Evolutionary conservation across 2,329 filamentous ascomycete genomes (phyloP).

Genomic region (Cladosporium cucumerinum): DNA sequence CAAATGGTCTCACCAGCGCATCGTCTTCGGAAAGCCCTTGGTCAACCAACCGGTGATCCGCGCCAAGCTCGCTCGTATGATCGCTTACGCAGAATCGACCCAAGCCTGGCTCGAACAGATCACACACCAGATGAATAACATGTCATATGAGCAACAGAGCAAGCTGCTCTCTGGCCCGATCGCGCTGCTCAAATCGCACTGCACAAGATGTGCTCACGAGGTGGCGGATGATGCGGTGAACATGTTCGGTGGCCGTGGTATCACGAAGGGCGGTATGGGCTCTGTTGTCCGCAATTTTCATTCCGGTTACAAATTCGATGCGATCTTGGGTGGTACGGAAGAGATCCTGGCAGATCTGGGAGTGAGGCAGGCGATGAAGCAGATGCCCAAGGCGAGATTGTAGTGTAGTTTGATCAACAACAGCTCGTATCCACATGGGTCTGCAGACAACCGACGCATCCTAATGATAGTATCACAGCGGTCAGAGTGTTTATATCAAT

Average conservation of each 20-base stretch:
- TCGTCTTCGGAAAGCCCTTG: conserved; percentile 78
- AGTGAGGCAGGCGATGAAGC: conserved; percentile 77
- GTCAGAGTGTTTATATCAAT: no score
- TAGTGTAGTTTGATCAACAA: conserved; percentile 37
- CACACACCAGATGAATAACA: conserved; percentile 83
- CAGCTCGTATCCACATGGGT: not conserved
- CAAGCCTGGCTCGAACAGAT: conserved; percentile 83
- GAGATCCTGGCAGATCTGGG: conserved; percentile 79
- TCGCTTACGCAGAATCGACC: conserved; percentile 74
- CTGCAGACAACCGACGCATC: no score
- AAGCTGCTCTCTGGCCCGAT: conserved; percentile 76
- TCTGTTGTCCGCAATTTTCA: conserved; percentile 80
- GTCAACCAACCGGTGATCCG: conserved; percentile 79
- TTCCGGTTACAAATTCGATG: conserved; percentile 71
- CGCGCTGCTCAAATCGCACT: conserved; percentile 74
- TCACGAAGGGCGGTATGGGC: conserved; percentile 82
- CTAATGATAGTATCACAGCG: no score
- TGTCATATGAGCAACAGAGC: conserved; percentile 74
- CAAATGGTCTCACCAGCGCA: conserved; percentile 83
- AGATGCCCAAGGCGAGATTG: conserved; percentile 80
- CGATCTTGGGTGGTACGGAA: conserved; percentile 70
- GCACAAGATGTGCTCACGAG: conserved; percentile 74
- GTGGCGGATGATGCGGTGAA: conserved; percentile 80
- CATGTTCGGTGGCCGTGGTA: conserved; percentile 77
- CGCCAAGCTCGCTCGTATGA: conserved; percentile 87